Evolutionary conservation across 176 grass and related monocot species (phyloP).

Genomic region (Oryza meyeriana): DNA sequence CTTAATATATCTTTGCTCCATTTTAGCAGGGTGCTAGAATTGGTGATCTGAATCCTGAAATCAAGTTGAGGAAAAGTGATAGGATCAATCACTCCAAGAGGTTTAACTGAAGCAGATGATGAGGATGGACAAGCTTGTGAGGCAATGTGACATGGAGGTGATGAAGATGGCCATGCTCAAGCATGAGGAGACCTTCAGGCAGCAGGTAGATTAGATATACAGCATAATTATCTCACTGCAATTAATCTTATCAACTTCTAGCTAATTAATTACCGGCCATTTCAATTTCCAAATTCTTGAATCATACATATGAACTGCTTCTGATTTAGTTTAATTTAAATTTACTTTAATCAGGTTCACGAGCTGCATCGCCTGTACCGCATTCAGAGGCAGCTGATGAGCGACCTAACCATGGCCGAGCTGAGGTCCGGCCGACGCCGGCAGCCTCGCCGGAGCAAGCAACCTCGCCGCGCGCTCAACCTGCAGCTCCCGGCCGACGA

Average conservation of each 20-base stretch:
- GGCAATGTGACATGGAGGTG: slow-evolving; percentile 69
- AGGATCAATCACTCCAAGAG: neutral
- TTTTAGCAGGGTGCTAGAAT: neutral
- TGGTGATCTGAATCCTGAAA: neutral
- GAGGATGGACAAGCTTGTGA: slow-evolving; percentile 60
- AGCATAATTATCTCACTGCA: neutral
- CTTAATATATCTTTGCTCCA: neutral
- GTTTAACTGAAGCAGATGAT: slow-evolving; percentile 15
- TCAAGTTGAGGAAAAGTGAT: neutral
- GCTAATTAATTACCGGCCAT: neutral
- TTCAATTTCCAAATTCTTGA: neutral
- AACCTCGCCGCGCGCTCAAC: slow-evolving; percentile 51
- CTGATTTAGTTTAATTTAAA: neutral
- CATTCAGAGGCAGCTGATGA: slow-evolving; percentile 80
- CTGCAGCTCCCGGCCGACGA: slow-evolving; percentile 69
- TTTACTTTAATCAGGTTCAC: slow-evolving; percentile 43
- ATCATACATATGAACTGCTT: neutral
- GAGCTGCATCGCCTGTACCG: slow-evolving; percentile 76
- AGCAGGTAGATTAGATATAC: slow-evolving; percentile 42
- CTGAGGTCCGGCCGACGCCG: slow-evolving; percentile 20
- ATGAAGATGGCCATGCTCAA: slow-evolving; percentile 93
- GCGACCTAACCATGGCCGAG: slow-evolving; percentile 34
- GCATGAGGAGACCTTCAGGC: slow-evolving; percentile 81
- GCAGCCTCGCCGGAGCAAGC: slow-evolving; percentile 28
- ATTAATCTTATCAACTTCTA: neutral